These are phyloP conservation scores for Aspergillus heteromorphus DNA, from an alignment of 495 filamentous ascomycete species.

Conservation along the genomic window DNA sequence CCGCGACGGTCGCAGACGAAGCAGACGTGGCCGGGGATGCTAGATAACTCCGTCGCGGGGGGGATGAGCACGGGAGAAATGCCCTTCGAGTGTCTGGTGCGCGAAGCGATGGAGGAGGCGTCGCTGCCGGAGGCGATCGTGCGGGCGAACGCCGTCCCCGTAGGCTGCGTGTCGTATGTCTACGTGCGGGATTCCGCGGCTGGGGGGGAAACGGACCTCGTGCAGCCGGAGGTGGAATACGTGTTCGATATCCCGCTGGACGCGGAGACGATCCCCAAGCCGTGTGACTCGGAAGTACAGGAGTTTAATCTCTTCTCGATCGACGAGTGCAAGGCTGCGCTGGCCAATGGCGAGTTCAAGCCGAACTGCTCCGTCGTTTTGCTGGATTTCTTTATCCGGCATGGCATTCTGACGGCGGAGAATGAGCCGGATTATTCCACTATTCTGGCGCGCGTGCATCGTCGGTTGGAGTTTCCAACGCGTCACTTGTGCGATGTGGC, in stretches of 20 bases:
- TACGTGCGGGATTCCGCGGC: constrained; percentile 71
- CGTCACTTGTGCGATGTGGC: constrained; percentile 35
- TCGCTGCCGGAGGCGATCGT: constrained; percentile 70
- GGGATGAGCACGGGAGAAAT: constrained; percentile 76
- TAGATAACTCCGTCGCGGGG: constrained; percentile 93
- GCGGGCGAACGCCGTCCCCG: constrained; percentile 46
- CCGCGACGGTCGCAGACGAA: constrained; percentile 70
- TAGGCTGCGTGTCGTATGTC: constrained; percentile 78
- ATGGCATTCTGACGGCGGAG: constrained; percentile 72
- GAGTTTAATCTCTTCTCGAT: constrained; percentile 74
- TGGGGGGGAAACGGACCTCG: constrained; percentile 78
- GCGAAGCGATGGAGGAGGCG: constrained; percentile 87
- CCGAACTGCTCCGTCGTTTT: constrained; percentile 84
- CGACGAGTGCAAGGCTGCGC: constrained; percentile 63
- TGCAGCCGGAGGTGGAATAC: constrained; percentile 91
- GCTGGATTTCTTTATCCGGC: constrained; percentile 86
- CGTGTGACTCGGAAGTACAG: constrained; percentile 84
- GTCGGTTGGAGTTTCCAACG: constrained; percentile 77
- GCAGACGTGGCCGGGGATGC: constrained; percentile 77
- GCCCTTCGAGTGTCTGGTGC: constrained; percentile 71
- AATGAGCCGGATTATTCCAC: constrained; percentile 79
- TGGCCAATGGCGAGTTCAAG: constrained; percentile 77
- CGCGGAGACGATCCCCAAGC: constrained; percentile 58
- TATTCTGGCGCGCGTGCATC: constrained; percentile 70
- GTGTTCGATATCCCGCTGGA: constrained; percentile 83